Evolutionary conservation across 2,329 filamentous ascomycete genomes (phyloP), one percentile per base, ranked within the genome.

Genomic region (Pyrenochaeta sp.): DNA sequence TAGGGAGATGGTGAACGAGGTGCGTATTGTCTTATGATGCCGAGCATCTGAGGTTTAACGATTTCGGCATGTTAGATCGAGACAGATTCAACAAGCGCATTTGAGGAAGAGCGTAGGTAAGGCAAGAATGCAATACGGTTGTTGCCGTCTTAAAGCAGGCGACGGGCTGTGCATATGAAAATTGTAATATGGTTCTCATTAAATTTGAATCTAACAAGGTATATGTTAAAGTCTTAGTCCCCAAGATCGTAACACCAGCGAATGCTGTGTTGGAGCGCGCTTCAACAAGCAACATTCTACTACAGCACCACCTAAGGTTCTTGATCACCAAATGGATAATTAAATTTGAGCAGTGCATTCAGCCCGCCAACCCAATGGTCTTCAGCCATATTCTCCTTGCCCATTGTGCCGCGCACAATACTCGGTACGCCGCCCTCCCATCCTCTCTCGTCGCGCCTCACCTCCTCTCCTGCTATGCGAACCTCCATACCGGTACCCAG

Each of bases 361-460:
- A 99, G 79, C 0, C 95, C 94, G 0, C 94, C 94, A 2, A 99
- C 94, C 95, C 95, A 99, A 19, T 94, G 92, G 77, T 98, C 94
- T 70, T 97, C 92, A 25, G 83, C 82, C 67, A 84, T 81, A 67
- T 72, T 71, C 19, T 74, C 75, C 34, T 59, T 57, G 1, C 76
- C 72, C 10, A 59, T 65, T 0, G 78, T 77, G 46, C 84, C 85
- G 45, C 93, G 84, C 72, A 97, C 95, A 32, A 98, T 91, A 74
- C 93, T 96, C 2, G 95, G 95, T 13, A 98, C 93, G 10, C 94
- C 94, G 27, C 93, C 92, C 32, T 85, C 82, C 90, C 85, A 86
- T 45, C 83, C 81, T 28, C 82, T 82, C 3, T 58, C 64, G 37
- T 72, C 61, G 15, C 65, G 66, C 28, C 66, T 62, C 47, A 97